Evolutionary conservation across 2,329 filamentous ascomycete genomes (phyloP), one percentile per base, ranked within the genome.

Genomic region (Metarhizium brunneum): DNA sequence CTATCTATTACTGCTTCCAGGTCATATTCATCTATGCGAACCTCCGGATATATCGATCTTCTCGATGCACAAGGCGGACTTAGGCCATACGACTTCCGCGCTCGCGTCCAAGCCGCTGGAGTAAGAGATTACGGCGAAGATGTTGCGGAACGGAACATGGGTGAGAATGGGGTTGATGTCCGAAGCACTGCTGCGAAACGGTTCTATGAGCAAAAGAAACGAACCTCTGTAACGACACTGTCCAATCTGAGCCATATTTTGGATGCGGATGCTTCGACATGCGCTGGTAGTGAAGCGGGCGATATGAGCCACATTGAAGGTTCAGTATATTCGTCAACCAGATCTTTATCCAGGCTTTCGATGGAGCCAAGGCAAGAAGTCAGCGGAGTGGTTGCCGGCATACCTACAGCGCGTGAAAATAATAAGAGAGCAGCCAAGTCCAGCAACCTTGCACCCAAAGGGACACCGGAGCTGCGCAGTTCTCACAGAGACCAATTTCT

Each of bases 141-240:
- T 63, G 80, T 84, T 0, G 81, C 80, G 1, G 80, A 83, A 59
- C 72, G 82, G 36, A 84, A 85, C 59, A 70, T 80, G 50, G 67
- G 65, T 6, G 64, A 69, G 42, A 76, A 71, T 29, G 62, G 62
- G 1, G 57, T 66, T 32, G 61, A 71, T 43, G 58, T 72, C 5
- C 61, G 63, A 16, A 70, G 69, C 1, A 53, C 61, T 5, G 67
- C 65, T 10, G 67, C 70, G 2, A 65, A 64, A 20, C 65, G 65
- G 2, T 72, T 70, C 35, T 71, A 72, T 58, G 58, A 40, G 35
- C 40, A 52, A 30, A 35, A 43, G 43, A 18, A 29, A 14, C 52
- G 42, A 29, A 25, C 25, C 2, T 52, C 35, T 14, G 10, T 25
- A 11, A 29, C 42, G 6, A 54, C 66, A 7, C n/a, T 2, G 5